A percentile compares a stretch with the other conserved stretches of the same genome.
Conservation (phyloP, 345 rosid genomes). For the Camelina sativa region DNA sequence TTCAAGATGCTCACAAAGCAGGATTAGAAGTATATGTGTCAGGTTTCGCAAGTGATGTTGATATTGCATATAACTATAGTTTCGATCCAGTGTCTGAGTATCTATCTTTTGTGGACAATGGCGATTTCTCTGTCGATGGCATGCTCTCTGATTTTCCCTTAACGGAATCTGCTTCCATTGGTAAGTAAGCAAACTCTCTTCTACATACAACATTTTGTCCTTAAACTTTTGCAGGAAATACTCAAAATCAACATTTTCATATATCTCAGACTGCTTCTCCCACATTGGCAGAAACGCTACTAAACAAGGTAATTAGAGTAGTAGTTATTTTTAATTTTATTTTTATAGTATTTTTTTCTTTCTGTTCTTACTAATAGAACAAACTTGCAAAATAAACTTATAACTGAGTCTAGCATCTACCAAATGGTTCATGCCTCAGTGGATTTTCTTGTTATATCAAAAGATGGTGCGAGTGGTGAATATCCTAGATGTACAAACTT, state of each 20-base stretch:
- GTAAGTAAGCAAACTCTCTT: slow-evolving; percentile 52
- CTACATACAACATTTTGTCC: neutral
- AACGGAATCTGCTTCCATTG: slow-evolving; percentile 65
- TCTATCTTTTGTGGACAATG: slow-evolving; percentile 40
- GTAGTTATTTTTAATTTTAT: too few species aligned
- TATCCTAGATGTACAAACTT: slow-evolving; percentile 75
- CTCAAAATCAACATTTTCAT: neutral
- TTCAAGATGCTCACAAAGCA: slow-evolving; percentile 74
- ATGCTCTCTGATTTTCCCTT: slow-evolving; percentile 79
- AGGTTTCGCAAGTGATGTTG: slow-evolving; percentile 63
- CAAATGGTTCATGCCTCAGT: slow-evolving; percentile 40
- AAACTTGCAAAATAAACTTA: too few species aligned
- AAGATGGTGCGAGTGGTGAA: slow-evolving; percentile 89
- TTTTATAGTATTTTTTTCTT: too few species aligned
- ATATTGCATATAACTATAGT: slow-evolving; percentile 68
- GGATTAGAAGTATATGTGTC: slow-evolving; percentile 74
- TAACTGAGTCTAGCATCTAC: neutral
- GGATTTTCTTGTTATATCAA: slow-evolving; percentile 56
- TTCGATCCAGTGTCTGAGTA: slow-evolving; percentile 73
- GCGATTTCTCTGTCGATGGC: slow-evolving; percentile 78
- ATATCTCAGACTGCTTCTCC: slow-evolving; percentile 72
- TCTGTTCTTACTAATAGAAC: too few species aligned
- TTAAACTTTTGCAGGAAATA: too few species aligned
- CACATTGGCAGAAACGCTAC: slow-evolving; percentile 54
- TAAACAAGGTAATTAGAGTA: slow-evolving; percentile 52